Evolutionary conservation across 768 basidiomycete species (phyloP).

Genomic region (Phaeolepiota aurea): DNA sequence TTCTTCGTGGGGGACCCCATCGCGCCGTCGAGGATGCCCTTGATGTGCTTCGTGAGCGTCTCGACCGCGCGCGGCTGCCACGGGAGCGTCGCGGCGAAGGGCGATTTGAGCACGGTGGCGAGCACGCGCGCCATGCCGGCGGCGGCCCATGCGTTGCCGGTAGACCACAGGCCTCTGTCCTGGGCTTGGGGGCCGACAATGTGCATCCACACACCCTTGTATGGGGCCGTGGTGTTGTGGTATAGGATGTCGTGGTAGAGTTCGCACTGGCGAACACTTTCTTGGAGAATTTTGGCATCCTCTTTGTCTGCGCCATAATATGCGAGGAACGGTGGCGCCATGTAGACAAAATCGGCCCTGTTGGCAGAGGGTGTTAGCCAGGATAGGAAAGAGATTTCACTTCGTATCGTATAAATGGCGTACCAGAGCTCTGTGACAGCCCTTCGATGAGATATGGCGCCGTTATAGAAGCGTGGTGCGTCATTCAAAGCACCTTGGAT

Average conservation of each 20-base stretch:
- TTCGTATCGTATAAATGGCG: constrained; percentile 4
- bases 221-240: constrained; percentile 16
- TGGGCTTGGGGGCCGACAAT: constrained; percentile 29
- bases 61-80: constrained; percentile 14
- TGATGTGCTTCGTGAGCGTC: constrained; percentile 25
- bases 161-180: constrained; percentile 38
- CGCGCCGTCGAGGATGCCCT: constrained; percentile 37
- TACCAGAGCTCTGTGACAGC: constrained; percentile 33
- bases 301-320: constrained; percentile 32
- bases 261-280: constrained; percentile 27
- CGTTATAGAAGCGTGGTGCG: constrained; percentile 31
- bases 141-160: constrained; percentile 68
- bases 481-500: constrained; percentile 22
- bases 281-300: constrained; percentile 25
- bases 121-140: constrained; percentile 59
- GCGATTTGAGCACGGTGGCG: constrained; percentile 33
- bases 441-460: constrained; percentile 37
- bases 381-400: not conserved
- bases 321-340: constrained; percentile 43
- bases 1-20: constrained; percentile 20
- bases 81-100: constrained; percentile 12
- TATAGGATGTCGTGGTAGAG: constrained; percentile 28
- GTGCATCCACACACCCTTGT: constrained; percentile 29
- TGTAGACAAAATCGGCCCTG: constrained; percentile 44
- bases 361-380: constrained; percentile 25